Evolutionary conservation across 805 yeast genomes (phyloP), one percentile per base, ranked within the genome.

Genomic region (Kodamaea kakaduensis): DNA sequence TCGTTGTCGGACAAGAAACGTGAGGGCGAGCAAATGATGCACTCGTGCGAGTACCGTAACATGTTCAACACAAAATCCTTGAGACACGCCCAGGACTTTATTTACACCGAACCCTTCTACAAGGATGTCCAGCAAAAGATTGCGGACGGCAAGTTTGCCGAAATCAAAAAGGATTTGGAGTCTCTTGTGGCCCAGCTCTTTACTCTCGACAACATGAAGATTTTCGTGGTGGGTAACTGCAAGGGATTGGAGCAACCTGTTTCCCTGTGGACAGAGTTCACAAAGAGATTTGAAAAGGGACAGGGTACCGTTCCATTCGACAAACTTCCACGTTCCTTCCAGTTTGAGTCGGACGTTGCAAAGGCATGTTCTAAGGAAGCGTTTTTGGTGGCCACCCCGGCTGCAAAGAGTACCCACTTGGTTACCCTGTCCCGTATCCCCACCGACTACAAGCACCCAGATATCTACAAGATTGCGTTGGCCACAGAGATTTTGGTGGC

Each of bases 371-470:
- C 72, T 2, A 54, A 62, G 2, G 67, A 70, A 26, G 90, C 93
- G 0, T 67, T 61, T 41, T 63, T 90, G 26, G 71, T 83, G 1
- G 71, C 84, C 0, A 77, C 87, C 1, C 89, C 97, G 4, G 88
- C 93, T 0, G 80, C 94, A 0, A 95, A 87, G 44, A 81, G 96
- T 0, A 73, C 90, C 4, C 84, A 76, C 50, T 62, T 87, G 60
- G 64, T 73, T 16, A 53, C 84, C 0, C 58, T 78, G 5, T 70
- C 95, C 0, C 63, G 62, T 1, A 75, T 83, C 9, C 86, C 90
- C 1, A 62, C 70, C 1, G 56, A 61, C 35, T 68, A 64, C 42
- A 42, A 56, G 25, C 47, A 61, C 33, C 62, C 59, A 13, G 96
- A 89, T 47, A 66, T 79, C 19, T 78, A 83, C 34, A 81, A 80